Conservation (phyloP, 2,329 filamentous ascomycete genomes). For the Paraphoma sp. region DNA sequence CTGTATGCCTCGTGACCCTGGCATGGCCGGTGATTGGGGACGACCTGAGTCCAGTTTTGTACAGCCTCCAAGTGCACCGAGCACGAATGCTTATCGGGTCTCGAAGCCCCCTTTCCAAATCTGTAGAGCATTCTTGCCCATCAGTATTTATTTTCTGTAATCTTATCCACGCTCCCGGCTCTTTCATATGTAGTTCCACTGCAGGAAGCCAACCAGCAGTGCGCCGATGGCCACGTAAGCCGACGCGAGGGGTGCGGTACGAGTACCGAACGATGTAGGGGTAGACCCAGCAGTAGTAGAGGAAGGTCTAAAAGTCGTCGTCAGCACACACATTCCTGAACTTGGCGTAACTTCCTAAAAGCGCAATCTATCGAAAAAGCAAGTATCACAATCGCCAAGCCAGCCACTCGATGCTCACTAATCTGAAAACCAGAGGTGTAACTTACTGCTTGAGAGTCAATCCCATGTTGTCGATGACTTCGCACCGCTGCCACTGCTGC, state of each 20-base stretch:
- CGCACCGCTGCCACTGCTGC: constrained; percentile 30
- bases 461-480: constrained; percentile 32
- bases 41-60: too few relatives aligned
- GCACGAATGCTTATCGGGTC: too few relatives aligned
- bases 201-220: constrained; percentile 9
- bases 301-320: neutral
- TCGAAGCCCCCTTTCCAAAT: neutral
- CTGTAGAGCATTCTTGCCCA: neutral
- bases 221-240: constrained; percentile 6
- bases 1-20: too few relatives aligned
- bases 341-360: constrained; percentile 2
- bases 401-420: neutral
- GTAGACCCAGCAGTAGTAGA: neutral
- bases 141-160: neutral
- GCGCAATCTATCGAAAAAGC: neutral
- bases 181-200: constrained; percentile 20
- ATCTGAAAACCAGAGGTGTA: neutral
- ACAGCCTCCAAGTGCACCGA: too few relatives aligned
- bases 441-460: constrained; percentile 42
- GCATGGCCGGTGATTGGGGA: too few relatives aligned
- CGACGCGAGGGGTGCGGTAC: constrained; percentile 7
- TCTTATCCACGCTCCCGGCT: neutral
- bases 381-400: neutral
- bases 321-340: constrained; percentile 14
- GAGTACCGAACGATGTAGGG: constrained; percentile 7